phyloP scores from a whole-genome alignment of 2,329 filamentous ascomycete genomes.

The Clonostachys chloroleuca region DNA sequence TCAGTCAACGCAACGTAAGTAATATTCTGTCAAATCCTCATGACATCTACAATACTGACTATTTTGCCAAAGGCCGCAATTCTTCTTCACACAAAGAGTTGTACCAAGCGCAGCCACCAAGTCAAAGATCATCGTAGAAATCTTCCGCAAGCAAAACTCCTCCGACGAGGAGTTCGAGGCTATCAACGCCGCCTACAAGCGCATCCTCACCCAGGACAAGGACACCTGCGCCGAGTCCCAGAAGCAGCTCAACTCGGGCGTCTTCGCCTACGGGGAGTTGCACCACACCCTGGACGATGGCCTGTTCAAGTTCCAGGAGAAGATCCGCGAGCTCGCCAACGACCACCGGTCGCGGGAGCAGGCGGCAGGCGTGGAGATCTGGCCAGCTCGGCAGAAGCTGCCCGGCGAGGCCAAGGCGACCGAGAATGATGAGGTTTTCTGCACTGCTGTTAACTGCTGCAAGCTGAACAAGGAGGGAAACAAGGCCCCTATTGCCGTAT shows the following conservation, averaged over 20 bases:
- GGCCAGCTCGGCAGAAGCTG: conserved; percentile 16
- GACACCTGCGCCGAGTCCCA: conserved; percentile 55
- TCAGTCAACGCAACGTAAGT: conserved; percentile 46
- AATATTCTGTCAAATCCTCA: background rate
- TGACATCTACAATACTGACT: background rate
- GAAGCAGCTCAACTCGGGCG: conserved; percentile 54
- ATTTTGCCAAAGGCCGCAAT: conserved; percentile 41
- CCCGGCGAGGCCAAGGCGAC: conserved; percentile 15
- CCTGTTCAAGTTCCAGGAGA: conserved; percentile 50
- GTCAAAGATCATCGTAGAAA: conserved; percentile 56
- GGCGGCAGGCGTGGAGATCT: conserved; percentile 18
- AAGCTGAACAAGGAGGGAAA: conserved; percentile 10
- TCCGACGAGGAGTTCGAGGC: conserved; percentile 54
- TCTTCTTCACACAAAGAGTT: conserved; percentile 61
- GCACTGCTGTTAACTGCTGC: conserved; percentile 25
- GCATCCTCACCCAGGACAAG: conserved; percentile 62
- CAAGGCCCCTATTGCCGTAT: conserved; percentile 11
- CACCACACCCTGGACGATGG: conserved; percentile 58
- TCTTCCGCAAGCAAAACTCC: conserved; percentile 57
- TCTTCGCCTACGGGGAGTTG: conserved; percentile 59
- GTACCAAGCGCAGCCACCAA: conserved; percentile 46
- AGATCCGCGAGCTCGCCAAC: conserved; percentile 40
- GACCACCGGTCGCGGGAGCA: conserved; percentile 42
- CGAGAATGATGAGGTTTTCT: conserved; percentile 23
- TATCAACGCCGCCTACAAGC: conserved; percentile 57